A percentile compares a stretch with the other conserved stretches of the same genome.
Evolutionary conservation across 1,284 basidiomycete species (phyloP).

Genomic region (Irpex sp.): DNA sequence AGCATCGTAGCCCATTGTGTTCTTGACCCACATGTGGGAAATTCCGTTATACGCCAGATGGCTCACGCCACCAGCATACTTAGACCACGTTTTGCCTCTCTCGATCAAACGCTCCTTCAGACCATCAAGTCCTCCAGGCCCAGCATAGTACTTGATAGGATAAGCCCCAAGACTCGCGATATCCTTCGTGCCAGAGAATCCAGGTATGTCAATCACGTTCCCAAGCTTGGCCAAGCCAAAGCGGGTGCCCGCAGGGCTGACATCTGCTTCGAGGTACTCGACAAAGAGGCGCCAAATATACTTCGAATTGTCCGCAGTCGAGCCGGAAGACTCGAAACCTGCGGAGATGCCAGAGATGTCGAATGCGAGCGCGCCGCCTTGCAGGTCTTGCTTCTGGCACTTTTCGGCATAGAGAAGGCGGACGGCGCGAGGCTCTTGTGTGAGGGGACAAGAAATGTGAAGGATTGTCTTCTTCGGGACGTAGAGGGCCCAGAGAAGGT

Average conservation of each 20-base stretch:
- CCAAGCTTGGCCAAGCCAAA: conserved; percentile 38
- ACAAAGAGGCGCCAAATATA: conserved; percentile 27
- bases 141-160: conserved; percentile 49
- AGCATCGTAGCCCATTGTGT: conserved; percentile 19
- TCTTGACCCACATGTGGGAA: conserved; percentile 21
- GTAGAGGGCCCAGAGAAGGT: conserved; percentile 54
- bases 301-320: conserved; percentile 21
- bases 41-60: conserved; percentile 50
- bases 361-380: conserved; percentile 16
- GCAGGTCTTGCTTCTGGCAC: conserved; percentile 23
- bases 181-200: conserved; percentile 41
- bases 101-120: conserved; percentile 37
- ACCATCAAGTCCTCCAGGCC: conserved; percentile 32
- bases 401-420: conserved; percentile 38
- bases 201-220: conserved; percentile 36
- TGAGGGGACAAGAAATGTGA: conserved; percentile 48
- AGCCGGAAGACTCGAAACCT: conserved; percentile 11
- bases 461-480: conserved; percentile 48
- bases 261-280: conserved; percentile 29
- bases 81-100: conserved; percentile 52
- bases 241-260: conserved; percentile 16
- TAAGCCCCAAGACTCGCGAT: conserved; percentile 48
- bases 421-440: conserved; percentile 47
- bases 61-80: conserved; percentile 45
- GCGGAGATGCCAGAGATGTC: conserved; percentile 24